phyloP scores from a whole-genome alignment of 83 land plant genomes.

The Diphasiastrum complanatum region DNA sequence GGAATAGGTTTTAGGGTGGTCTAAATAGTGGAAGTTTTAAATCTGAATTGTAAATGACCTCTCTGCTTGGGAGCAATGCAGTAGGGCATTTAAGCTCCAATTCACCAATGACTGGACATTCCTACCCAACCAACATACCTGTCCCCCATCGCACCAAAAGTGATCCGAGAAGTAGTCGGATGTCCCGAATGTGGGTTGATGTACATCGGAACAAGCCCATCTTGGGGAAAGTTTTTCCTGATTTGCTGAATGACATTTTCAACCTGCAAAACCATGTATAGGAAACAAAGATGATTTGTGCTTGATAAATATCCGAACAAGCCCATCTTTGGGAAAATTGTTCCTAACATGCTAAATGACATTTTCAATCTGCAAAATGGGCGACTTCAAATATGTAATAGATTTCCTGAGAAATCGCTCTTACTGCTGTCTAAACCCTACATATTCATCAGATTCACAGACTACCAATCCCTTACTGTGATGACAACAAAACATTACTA shows the following conservation, averaged over 20 bases:
- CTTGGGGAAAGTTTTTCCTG: constrained; percentile 61
- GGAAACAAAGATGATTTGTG: background rate
- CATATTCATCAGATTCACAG: background rate
- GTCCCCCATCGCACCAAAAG: constrained; percentile 99
- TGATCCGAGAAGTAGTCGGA: constrained; percentile 53
- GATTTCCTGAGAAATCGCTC: too few species aligned
- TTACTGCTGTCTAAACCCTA: background rate
- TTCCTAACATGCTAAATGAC: too few species aligned
- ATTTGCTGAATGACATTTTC: constrained; percentile 70
- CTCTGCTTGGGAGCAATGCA: too few species aligned
- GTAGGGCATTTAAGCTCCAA: background rate
- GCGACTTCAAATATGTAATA: too few species aligned
- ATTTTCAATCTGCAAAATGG: too few species aligned
- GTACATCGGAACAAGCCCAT: constrained; percentile 87
- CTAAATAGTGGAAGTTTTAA: too few species aligned
- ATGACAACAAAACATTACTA: background rate
- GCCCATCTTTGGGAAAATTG: too few species aligned
- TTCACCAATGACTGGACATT: background rate
- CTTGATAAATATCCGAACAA: too few species aligned
- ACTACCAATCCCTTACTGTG: background rate
- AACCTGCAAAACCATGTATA: constrained; percentile 37
- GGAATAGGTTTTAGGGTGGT: too few species aligned
- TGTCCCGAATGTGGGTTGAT: constrained; percentile 66
- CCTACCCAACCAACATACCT: constrained; percentile 40
- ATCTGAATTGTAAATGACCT: too few species aligned